A percentile compares a stretch with the other conserved stretches of the same genome.
Evolutionary conservation across 371 early-diverging fungal genomes (phyloP).

Genomic region (Mortierella sp.): DNA sequence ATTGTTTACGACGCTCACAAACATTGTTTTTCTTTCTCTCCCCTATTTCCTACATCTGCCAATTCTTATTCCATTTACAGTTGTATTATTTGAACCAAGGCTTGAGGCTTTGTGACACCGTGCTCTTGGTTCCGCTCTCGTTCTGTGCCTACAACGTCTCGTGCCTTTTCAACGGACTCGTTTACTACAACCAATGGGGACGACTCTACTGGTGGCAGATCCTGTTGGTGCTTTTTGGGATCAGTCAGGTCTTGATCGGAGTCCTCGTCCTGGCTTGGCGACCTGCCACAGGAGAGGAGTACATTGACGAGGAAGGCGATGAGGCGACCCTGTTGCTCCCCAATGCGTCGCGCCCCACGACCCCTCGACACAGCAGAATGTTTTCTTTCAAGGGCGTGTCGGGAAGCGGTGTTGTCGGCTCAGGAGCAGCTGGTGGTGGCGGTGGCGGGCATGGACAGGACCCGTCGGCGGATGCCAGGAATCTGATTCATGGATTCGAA

Average conservation of each 20-base stretch:
- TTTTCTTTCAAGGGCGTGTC: slow-evolving; percentile 46
- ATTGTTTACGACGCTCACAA: slow-evolving; percentile 14
- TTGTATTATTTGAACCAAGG: slow-evolving; percentile 86
- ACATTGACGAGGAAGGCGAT: slow-evolving; percentile 19
- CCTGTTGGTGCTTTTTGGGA: slow-evolving; percentile 74
- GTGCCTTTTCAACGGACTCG: slow-evolving; percentile 82
- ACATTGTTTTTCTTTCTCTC: slow-evolving; percentile 10
- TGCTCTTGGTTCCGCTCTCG: slow-evolving; percentile 83
- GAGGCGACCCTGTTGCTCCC: slow-evolving; percentile 45
- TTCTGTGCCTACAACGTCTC: slow-evolving; percentile 85
- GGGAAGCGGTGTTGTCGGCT: slow-evolving; percentile 6
- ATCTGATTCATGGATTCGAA: slow-evolving; percentile 53
- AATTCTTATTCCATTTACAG: slow-evolving; percentile 55
- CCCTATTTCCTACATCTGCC: slow-evolving; percentile 2
- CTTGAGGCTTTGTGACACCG: slow-evolving; percentile 80
- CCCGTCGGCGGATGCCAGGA: slow-evolving; percentile 40
- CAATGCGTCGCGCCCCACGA: slow-evolving; percentile 35
- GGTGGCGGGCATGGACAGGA: slow-evolving; percentile 21
- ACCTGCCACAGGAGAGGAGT: slow-evolving; percentile 32
- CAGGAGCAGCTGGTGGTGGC: slow-evolving; percentile 2
- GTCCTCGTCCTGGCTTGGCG: slow-evolving; percentile 78
- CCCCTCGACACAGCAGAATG: slow-evolving; percentile 41
- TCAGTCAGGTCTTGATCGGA: slow-evolving; percentile 73
- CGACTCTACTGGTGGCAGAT: slow-evolving; percentile 75
- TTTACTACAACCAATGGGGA: slow-evolving; percentile 86